Conservation (phyloP, 805 yeast genomes). For the Schwanniomyces sp. region DNA sequence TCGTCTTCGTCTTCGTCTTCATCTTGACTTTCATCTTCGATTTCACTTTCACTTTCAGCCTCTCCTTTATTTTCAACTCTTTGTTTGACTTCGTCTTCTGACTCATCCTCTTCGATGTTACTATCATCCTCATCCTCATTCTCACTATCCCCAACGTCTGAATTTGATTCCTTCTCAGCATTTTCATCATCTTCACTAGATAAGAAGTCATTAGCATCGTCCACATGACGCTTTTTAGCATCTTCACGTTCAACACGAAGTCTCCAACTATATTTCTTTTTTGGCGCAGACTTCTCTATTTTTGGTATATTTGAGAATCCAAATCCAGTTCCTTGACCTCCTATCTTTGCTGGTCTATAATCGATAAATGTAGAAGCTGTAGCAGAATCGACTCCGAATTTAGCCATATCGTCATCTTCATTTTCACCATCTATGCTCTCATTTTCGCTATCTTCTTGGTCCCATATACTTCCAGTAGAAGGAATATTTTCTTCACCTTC, state of each 20-base stretch:
- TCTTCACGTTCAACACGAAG: slow-evolving; percentile 36
- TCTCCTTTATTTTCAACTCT: slow-evolving; percentile 13
- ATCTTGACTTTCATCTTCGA: slow-evolving; percentile 26
- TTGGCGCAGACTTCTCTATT: slow-evolving; percentile 31
- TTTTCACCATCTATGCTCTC: slow-evolving; percentile 19
- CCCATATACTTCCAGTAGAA: slow-evolving; percentile 3
- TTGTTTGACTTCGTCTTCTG: slow-evolving; percentile 18
- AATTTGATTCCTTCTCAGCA: not conserved
- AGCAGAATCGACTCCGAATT: slow-evolving; percentile 11
- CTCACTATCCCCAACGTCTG: slow-evolving; percentile 19
- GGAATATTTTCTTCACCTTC: not conserved
- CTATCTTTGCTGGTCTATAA: slow-evolving; percentile 60
- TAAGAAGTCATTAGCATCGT: slow-evolving; percentile 64
- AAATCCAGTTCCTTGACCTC: slow-evolving; percentile 68
- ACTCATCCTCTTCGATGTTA: slow-evolving; percentile 14
- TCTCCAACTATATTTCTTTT: slow-evolving; percentile 72
- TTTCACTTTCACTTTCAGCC: slow-evolving; percentile 6
- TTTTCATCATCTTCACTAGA: slow-evolving; percentile 30
- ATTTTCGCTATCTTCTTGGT: slow-evolving; percentile 14
- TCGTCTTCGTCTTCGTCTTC: slow-evolving; percentile 29
- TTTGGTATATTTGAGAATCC: slow-evolving; percentile 60
- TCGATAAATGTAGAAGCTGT: slow-evolving; percentile 56
- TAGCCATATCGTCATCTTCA: slow-evolving; percentile 14
- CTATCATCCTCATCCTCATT: slow-evolving; percentile 15
- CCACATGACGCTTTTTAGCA: slow-evolving; percentile 40